These are phyloP conservation scores for Aspergillaceae sp. DNA, from an alignment of 2,329 filamentous ascomycete species.

Conservation along the genomic window DNA sequence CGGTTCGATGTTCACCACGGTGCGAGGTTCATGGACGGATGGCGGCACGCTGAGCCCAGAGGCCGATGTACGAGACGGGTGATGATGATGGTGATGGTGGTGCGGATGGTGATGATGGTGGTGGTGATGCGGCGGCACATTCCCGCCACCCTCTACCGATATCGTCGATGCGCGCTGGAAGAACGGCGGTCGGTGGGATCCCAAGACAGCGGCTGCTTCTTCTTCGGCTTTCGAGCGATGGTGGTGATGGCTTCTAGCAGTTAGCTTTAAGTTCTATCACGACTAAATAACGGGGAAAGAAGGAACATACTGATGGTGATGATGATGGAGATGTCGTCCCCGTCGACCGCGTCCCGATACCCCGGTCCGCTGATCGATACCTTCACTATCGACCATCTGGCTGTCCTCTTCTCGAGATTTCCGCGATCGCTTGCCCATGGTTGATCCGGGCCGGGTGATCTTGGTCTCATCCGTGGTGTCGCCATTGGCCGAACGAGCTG, in stretches of 20 bases:
- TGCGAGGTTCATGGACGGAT: slow-evolving; percentile 51
- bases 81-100: slow-evolving; percentile 34
- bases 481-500: slow-evolving; percentile 37
- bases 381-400: slow-evolving; percentile 54
- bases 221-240: slow-evolving; percentile 49
- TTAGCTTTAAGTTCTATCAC: neutral
- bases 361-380: slow-evolving; percentile 54
- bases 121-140: slow-evolving; percentile 18
- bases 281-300: neutral
- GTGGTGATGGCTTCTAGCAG: slow-evolving; percentile 33
- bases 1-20: slow-evolving; percentile 58
- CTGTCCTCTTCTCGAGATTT: slow-evolving; percentile 70
- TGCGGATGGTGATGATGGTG: slow-evolving; percentile 30
- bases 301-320: slow-evolving; percentile 47
- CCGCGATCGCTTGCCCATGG: slow-evolving; percentile 51
- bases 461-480: slow-evolving; percentile 30
- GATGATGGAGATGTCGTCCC: slow-evolving; percentile 45
- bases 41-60: slow-evolving; percentile 1
- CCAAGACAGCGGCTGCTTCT: slow-evolving; percentile 23
- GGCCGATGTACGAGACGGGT: slow-evolving; percentile 15
- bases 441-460: slow-evolving; percentile 35
- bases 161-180: slow-evolving; percentile 23
- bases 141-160: slow-evolving; percentile 12
- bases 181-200: slow-evolving; percentile 18
- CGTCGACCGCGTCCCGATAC: slow-evolving; percentile 61